Percentiles rank a stretch among this genome's conserved stretches.
Evolutionary conservation across 2,329 filamentous ascomycete species (phyloP).

Genomic region (Diaporthe destruens): DNA sequence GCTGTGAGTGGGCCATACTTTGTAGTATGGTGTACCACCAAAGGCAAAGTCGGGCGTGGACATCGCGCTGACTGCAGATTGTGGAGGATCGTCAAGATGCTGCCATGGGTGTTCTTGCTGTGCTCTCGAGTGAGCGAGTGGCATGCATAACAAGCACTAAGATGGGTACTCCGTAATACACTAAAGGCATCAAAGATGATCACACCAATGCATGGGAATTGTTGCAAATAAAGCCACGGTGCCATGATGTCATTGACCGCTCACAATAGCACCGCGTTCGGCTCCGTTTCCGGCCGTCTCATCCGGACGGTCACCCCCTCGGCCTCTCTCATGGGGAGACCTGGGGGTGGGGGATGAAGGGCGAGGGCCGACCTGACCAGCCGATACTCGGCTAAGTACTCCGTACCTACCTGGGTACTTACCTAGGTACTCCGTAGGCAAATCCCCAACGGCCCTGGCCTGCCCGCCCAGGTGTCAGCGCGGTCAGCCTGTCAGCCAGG

Average conservation of each 20-base stretch:
- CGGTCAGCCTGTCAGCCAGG: not conserved
- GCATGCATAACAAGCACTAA: not conserved
- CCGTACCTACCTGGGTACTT: no score
- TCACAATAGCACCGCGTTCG: conserved; percentile 1
- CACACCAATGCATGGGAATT: not conserved
- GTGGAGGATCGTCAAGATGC: conserved; percentile 13
- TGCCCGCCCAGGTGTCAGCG: no score
- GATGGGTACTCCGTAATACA: not conserved
- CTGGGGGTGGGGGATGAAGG: not conserved
- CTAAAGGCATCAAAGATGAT: no score
- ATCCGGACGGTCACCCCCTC: conserved; percentile 14
- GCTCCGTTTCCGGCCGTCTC: conserved; percentile 28
- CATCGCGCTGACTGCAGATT: not conserved
- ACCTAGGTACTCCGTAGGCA: no score
- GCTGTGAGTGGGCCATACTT: conserved; percentile 16
- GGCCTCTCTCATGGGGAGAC: not conserved
- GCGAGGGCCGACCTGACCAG: conserved; percentile 3
- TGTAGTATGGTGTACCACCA: no score
- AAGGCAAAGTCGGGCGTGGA: not conserved
- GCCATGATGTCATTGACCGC: conserved; percentile 26
- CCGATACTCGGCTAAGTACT: no score
- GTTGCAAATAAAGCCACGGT: no score
- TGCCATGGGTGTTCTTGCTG: not conserved
- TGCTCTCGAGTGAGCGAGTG: not conserved
- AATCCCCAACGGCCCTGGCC: not conserved